Evolutionary conservation across 2,329 filamentous ascomycete species (phyloP).

Genomic region (Ophiostoma populinum): DNA sequence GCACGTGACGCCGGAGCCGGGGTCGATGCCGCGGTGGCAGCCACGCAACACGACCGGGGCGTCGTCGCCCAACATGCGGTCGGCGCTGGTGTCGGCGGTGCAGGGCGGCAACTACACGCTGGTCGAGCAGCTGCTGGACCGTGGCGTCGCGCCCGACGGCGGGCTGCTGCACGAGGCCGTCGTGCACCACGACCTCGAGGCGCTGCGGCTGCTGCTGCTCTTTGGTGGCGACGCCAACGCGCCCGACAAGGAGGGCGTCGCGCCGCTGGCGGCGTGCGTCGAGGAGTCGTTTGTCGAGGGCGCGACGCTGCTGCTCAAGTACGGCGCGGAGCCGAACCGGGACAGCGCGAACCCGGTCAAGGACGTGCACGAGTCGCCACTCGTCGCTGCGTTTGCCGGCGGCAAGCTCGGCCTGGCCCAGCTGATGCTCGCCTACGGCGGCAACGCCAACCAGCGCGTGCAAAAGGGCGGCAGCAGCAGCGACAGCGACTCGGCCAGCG

Average conservation of each 20-base stretch:
- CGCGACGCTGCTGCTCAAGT: conserved; percentile 43
- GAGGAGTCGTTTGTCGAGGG: conserved; percentile 37
- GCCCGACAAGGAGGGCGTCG: conserved; percentile 28
- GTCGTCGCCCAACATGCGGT: conserved; percentile 26
- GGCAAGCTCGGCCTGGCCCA: conserved; percentile 40
- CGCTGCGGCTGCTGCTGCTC: conserved; percentile 34
- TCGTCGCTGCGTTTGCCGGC: conserved; percentile 31
- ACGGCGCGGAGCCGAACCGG: conserved; percentile 42
- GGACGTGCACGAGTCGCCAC: conserved; percentile 29
- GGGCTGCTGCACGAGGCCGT: conserved; percentile 37
- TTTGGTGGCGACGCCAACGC: conserved; percentile 41
- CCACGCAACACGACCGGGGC: conserved; percentile 27
- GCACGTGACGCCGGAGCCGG: conserved; percentile 31
- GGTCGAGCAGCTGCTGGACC: conserved; percentile 39
- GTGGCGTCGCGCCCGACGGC: conserved; percentile 34
- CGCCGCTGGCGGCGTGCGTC: conserved; percentile 32
- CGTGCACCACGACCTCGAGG: conserved; percentile 31
- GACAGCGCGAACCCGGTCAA: conserved; percentile 25
- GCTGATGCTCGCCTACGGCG: conserved; percentile 43
- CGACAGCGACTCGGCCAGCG: conserved; percentile 8
- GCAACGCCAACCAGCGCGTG: conserved; percentile 35
- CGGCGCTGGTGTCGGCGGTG: conserved; percentile 34
- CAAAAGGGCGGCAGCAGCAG: conserved; percentile 12
- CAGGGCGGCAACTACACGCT: conserved; percentile 38
- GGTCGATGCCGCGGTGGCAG: conserved; percentile 32